Evolutionary conservation across 192 early-diverging fungal genomes (phyloP), one percentile per base, ranked within the genome.

Genomic region (Linnemannia elongata): DNA sequence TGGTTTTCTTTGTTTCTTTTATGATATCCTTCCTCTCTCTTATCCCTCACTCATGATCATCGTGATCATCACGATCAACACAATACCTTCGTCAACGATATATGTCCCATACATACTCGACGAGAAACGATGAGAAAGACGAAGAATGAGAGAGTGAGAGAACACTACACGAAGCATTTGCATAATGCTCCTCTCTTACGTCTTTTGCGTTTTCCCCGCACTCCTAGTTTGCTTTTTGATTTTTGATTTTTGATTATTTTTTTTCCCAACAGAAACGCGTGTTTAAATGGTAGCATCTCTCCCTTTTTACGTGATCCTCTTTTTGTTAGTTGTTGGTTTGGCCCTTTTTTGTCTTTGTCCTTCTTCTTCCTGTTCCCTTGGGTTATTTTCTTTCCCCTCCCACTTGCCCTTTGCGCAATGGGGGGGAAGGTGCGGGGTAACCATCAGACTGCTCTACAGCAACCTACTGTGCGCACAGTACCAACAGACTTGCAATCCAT

Each of bases 221-320:
- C 60, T 66, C 60, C 60, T 66, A 33, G 60, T 15, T 4, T 52
- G 10, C 13, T 12, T 66, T 33, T 66, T 33, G 33, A 15, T 33
- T 33, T 52, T 24, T n/a, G n/a, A n/a, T 12, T 66, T 33, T 66
- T 33, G 33, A 15, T 33, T 33, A n/a, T 30, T 6, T 60, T 30
- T 33, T 30, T 66, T 66, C 30, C 60, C 60, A 66, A 35, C 60
- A 66, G 60, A 66, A 66, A 66, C 60, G 60, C 60, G 60, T 66
- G 60, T 66, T 66, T 52, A 52, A 52, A 52, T 18, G 33, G 30
- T 12, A 15, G 27, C 30, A 66, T 66, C 60, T 66, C 60, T 10
- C 35, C 24, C 24, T 35, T 33, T 66, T 66, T 66, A 66, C 60
- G 27, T 66, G 60, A 66, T 66, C 22, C 30, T 30, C 10, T 66